Conservation (phyloP, 208 protist genomes). For the Leishmania tropica region DNA sequence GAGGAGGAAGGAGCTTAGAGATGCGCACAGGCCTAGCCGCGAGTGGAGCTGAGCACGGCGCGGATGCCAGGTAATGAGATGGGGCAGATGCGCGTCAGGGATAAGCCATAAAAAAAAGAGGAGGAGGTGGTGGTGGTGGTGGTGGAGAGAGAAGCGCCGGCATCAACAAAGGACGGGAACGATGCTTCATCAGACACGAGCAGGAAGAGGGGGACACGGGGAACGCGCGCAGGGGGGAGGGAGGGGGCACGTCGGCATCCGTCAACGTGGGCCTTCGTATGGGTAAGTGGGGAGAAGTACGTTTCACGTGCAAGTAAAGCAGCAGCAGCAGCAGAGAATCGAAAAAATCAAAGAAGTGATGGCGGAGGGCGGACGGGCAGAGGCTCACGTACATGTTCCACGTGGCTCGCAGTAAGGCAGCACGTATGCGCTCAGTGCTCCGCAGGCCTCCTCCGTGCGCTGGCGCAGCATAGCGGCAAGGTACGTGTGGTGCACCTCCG, state of each 20-base stretch:
- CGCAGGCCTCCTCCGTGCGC: not conserved
- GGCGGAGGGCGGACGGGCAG: not conserved
- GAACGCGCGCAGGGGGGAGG: too few species aligned
- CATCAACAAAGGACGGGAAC: not conserved
- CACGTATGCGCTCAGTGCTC: not conserved
- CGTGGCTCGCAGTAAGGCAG: not conserved
- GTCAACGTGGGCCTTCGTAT: not conserved
- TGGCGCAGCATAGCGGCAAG: slow-evolving; percentile 4
- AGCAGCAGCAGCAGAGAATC: not conserved
- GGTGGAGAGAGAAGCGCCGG: not conserved
- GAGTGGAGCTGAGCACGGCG: not conserved
- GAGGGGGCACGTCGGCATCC: not conserved
- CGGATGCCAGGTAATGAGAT: not conserved
- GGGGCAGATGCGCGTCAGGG: not conserved
- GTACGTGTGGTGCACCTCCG: slow-evolving; percentile 16
- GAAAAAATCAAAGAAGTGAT: not conserved
- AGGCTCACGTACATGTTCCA: not conserved
- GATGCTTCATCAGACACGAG: not conserved
- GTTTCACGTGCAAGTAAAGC: not conserved
- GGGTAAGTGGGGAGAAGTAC: not conserved
- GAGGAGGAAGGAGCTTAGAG: not conserved
- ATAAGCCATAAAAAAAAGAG: not conserved
- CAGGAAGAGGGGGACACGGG: not conserved
- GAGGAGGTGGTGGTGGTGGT: not conserved
- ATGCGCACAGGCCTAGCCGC: not conserved